Evolutionary conservation across 345 rosid species (phyloP).

Genomic region (Populus nigra): DNA sequence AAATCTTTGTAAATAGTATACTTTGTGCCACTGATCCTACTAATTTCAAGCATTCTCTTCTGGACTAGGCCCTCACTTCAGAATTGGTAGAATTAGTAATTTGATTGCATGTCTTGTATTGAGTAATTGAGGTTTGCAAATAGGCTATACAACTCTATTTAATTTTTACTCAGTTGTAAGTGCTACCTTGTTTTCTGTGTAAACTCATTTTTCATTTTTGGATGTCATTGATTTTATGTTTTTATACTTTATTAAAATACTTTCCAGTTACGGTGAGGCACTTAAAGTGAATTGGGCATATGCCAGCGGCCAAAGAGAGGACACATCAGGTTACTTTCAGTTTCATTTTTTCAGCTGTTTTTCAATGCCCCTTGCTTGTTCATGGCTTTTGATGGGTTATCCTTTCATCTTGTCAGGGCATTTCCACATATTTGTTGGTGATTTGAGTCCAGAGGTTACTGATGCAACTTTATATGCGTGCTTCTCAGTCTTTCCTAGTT

Average conservation of each 20-base stretch:
- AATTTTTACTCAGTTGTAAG: background rate
- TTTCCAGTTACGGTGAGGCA: slow-evolving; percentile 89
- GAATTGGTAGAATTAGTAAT: background rate
- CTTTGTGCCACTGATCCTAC: background rate
- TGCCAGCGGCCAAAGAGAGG: slow-evolving; percentile 96
- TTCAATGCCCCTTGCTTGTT: background rate
- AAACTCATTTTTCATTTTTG: background rate
- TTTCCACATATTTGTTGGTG: slow-evolving; percentile 93
- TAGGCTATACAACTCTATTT: background rate
- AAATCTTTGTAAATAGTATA: background rate
- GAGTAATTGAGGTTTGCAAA: background rate
- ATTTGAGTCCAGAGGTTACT: slow-evolving; percentile 95
- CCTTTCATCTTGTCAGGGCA: slow-evolving; percentile 51
- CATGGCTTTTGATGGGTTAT: background rate
- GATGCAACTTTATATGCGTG: slow-evolving; percentile 87
- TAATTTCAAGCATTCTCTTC: background rate
- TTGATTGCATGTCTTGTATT: background rate
- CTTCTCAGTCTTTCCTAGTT: slow-evolving; percentile 84
- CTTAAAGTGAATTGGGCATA: slow-evolving; percentile 99
- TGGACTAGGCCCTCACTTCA: background rate
- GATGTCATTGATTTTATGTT: background rate
- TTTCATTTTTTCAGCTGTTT: background rate
- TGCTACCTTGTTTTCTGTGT: background rate
- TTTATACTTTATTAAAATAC: background rate
- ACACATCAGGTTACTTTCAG: slow-evolving; percentile 75